These are phyloP conservation scores for Fagus sylvatica DNA, from an alignment of 306 rosid species.

Conservation along the genomic window DNA sequence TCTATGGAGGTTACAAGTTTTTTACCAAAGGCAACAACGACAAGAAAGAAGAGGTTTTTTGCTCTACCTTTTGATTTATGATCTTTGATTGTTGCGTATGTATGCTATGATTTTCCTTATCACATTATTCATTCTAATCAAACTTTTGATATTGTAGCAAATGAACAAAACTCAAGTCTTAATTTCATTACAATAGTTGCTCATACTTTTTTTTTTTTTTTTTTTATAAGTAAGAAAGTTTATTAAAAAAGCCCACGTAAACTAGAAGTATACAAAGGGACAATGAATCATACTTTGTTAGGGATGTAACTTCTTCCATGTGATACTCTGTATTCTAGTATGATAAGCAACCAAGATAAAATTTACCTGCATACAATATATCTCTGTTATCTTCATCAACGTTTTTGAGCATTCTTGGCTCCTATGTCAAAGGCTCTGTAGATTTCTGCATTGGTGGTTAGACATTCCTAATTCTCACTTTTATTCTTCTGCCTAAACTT, in stretches of 20 bases:
- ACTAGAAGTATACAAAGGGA: no score
- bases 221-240: no score
- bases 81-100: not conserved
- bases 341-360: not conserved
- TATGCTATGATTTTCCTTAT: not conserved
- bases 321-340: not conserved
- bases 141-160: not conserved
- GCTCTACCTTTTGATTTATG: not conserved
- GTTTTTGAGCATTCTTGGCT: not conserved
- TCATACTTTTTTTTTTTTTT: not conserved
- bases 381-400: not conserved
- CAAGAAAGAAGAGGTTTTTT: slow-evolving; percentile 58
- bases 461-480: not conserved
- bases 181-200: not conserved
- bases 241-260: no score
- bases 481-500: not conserved
- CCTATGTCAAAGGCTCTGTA: not conserved
- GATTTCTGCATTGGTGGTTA: not conserved
- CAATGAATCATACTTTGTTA: not conserved
- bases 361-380: not conserved
- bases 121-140: not conserved
- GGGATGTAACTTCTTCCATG: not conserved
- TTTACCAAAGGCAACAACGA: slow-evolving; percentile 43
- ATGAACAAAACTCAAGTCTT: not conserved
- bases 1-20: slow-evolving; percentile 50